Conservation (phyloP, 768 basidiomycete species). For the Nidula microcarpa region DNA sequence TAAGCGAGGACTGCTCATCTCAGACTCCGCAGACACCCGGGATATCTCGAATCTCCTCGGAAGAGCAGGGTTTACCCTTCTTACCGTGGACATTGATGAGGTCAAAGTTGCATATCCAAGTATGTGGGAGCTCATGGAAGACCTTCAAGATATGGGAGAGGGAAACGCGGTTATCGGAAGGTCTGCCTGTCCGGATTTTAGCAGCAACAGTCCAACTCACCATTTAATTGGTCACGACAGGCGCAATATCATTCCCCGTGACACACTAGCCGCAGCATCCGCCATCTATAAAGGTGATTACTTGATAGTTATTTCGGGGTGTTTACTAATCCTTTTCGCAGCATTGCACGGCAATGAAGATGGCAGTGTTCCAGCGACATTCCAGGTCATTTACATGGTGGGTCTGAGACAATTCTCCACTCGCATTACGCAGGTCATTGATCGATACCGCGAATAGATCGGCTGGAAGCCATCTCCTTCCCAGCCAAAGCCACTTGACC, state of each 20-base stretch:
- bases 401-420: slow-evolving; percentile 12
- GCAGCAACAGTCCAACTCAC: no score
- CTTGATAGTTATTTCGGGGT: no score
- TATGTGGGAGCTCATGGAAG: slow-evolving; percentile 94
- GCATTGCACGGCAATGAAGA: slow-evolving; percentile 84
- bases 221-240: slow-evolving; percentile 26
- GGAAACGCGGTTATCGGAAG: slow-evolving; percentile 86
- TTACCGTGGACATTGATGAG: slow-evolving; percentile 96
- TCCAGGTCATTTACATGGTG: slow-evolving; percentile 94
- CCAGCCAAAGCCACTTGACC: slow-evolving; percentile 40
- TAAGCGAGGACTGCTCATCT: background rate
- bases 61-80: slow-evolving; percentile 88
- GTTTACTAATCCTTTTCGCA: slow-evolving; percentile 21
- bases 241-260: slow-evolving; percentile 67
- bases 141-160: slow-evolving; percentile 96
- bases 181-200: slow-evolving; percentile 28
- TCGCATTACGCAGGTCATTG: no score
- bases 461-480: slow-evolving; percentile 43
- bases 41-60: slow-evolving; percentile 91
- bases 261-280: slow-evolving; percentile 87
- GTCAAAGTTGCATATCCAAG: slow-evolving; percentile 86
- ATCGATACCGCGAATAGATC: slow-evolving; percentile 23
- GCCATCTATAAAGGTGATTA: slow-evolving; percentile 85
- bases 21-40: slow-evolving; percentile 63
- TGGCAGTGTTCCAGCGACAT: slow-evolving; percentile 88